phyloP scores from a whole-genome alignment of 257 asterid genomes.

The Oldenlandia corymbosa region DNA sequence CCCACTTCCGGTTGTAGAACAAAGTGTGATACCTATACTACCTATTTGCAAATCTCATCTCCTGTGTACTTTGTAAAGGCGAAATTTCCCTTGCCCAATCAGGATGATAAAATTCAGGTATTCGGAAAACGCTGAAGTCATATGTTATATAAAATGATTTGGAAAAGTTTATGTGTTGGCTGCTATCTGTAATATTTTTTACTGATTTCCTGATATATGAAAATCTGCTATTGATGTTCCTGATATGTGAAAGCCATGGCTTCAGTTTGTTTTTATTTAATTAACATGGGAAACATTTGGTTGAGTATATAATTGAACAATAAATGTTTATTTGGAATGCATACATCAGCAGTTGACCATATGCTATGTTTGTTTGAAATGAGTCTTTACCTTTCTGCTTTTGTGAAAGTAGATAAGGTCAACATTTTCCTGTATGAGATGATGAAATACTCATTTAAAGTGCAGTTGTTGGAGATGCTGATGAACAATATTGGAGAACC shows the following conservation, averaged over 20 bases:
- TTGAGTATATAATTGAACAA: background rate
- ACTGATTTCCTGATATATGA: too few relatives aligned
- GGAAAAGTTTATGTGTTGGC: too few relatives aligned
- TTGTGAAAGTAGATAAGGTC: slow-evolving; percentile 9
- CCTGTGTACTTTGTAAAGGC: background rate
- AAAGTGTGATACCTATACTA: background rate
- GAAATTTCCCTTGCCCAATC: background rate
- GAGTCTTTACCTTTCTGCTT: slow-evolving; percentile 4
- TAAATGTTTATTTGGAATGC: background rate
- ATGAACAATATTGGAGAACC: slow-evolving; percentile 90
- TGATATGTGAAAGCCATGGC: too few relatives aligned
- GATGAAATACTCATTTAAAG: slow-evolving; percentile 18
- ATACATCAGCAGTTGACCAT: too few relatives aligned
- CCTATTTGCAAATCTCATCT: background rate
- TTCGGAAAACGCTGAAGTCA: too few relatives aligned
- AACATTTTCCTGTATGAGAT: slow-evolving; percentile 16
- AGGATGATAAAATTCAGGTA: background rate
- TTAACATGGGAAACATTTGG: background rate
- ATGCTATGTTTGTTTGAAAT: background rate
- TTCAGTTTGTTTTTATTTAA: too few relatives aligned
- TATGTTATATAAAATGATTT: too few relatives aligned
- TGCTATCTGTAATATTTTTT: too few relatives aligned
- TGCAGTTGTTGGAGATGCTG: slow-evolving; percentile 93
- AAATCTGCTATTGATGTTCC: background rate
- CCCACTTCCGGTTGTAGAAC: background rate